Conservation (phyloP, 805 yeast species). For the Scheffersomyces amazonensis region DNA sequence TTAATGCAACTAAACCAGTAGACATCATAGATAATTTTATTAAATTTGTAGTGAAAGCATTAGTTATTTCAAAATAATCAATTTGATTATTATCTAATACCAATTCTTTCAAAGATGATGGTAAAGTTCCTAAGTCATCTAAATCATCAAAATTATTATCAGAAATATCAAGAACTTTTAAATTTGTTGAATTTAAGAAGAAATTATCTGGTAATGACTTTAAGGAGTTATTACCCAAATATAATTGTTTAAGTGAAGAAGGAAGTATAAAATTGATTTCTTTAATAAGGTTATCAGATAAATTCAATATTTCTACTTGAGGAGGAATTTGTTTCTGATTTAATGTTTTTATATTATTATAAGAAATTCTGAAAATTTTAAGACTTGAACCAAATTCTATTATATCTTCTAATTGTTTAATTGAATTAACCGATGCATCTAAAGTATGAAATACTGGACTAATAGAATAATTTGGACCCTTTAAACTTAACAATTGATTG, state of each 20-base stretch:
- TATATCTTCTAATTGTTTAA: constrained; percentile 5
- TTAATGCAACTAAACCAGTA: constrained; percentile 16
- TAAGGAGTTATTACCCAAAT: constrained; percentile 11
- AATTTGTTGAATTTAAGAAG: constrained; percentile 7
- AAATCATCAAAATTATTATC: constrained; percentile 18
- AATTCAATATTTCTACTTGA: constrained; percentile 10
- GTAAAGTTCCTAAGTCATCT: constrained; percentile 20
- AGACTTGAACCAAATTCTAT: constrained; percentile 10
- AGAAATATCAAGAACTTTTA: constrained; percentile 11
- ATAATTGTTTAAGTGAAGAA: constrained; percentile 9
- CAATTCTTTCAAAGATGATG: constrained; percentile 11
- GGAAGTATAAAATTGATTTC: constrained; percentile 12
- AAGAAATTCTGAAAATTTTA: constrained; percentile 8
- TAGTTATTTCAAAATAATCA: constrained; percentile 14
- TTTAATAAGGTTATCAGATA: constrained; percentile 11
- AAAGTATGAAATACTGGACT: constrained; percentile 5
- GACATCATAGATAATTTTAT: constrained; percentile 14
- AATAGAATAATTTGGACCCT: constrained; percentile 8
- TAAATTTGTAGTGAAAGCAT: constrained; percentile 15
- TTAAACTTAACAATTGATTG: constrained; percentile 10
- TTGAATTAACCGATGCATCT: constrained; percentile 13
- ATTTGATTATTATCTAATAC: constrained; percentile 18
- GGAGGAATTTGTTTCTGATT: constrained; percentile 9
- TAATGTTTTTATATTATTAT: constrained; percentile 9
- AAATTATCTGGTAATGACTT: constrained; percentile 11